Evolutionary conservation across 371 early-diverging fungal genomes (phyloP).

Genomic region (Circinella minor): DNA sequence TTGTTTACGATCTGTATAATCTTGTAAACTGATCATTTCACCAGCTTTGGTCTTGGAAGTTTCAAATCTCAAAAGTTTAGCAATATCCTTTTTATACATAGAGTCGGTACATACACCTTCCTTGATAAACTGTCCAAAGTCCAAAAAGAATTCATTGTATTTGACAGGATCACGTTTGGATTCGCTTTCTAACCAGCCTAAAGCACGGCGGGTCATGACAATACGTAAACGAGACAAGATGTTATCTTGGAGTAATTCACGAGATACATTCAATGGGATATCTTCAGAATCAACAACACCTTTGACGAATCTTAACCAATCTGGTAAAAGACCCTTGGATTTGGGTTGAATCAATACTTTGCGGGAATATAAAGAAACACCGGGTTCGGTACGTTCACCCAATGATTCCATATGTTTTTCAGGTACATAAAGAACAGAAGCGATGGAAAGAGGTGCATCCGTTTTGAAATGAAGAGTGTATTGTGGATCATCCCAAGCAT

Average conservation of each 20-base stretch:
- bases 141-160: slow-evolving; percentile 83
- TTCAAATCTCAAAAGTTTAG: slow-evolving; percentile 87
- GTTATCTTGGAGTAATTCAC: slow-evolving; percentile 95
- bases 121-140: slow-evolving; percentile 86
- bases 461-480: slow-evolving; percentile 79
- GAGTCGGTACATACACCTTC: slow-evolving; percentile 90
- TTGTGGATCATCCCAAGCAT: slow-evolving; percentile 76
- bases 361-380: slow-evolving; percentile 80
- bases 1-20: slow-evolving; percentile 87
- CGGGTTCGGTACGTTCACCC: slow-evolving; percentile 71
- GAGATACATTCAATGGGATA: slow-evolving; percentile 96
- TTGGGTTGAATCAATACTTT: slow-evolving; percentile 84
- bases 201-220: slow-evolving; percentile 72
- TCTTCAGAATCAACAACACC: slow-evolving; percentile 98
- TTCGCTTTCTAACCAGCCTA: slow-evolving; percentile 79
- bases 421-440: slow-evolving; percentile 76
- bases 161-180: slow-evolving; percentile 72
- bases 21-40: slow-evolving; percentile 80
- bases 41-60: slow-evolving; percentile 67
- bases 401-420: slow-evolving; percentile 72
- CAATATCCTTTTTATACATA: slow-evolving; percentile 73
- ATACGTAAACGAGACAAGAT: slow-evolving; percentile 72
- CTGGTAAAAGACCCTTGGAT: slow-evolving; percentile 75
- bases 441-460: slow-evolving; percentile 79
- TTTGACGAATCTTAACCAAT: slow-evolving; percentile 81